Evolutionary conservation across 2,329 filamentous ascomycete genomes (phyloP).

Genomic region (Xylaria sp.): DNA sequence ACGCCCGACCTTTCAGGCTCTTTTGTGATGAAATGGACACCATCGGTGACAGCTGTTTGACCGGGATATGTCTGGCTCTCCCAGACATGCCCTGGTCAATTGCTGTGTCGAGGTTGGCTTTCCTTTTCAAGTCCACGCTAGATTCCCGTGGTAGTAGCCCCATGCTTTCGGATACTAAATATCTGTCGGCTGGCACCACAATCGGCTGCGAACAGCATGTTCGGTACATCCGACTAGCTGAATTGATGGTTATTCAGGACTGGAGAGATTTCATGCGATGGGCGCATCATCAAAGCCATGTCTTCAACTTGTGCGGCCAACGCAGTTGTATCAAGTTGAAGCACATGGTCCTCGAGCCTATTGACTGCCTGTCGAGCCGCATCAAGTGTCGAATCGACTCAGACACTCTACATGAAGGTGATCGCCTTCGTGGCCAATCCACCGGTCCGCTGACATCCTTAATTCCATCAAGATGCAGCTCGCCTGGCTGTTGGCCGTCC

Average conservation of each 20-base stretch:
- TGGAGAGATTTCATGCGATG: slow-evolving; percentile 33
- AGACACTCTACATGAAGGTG: not conserved
- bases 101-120: slow-evolving; percentile 29
- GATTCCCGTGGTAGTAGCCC: not conserved
- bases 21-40: slow-evolving; percentile 33
- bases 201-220: slow-evolving; percentile 22
- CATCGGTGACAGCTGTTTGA: slow-evolving; percentile 26
- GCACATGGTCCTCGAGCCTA: slow-evolving; percentile 30
- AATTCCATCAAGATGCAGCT: slow-evolving; percentile 3
- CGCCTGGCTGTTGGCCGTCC: slow-evolving; percentile 24
- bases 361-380: slow-evolving; percentile 26
- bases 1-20: slow-evolving; percentile 18
- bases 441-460: not conserved
- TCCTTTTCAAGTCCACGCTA: slow-evolving; percentile 19
- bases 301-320: slow-evolving; percentile 29
- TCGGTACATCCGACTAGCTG: slow-evolving; percentile 22
- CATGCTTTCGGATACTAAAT: not conserved
- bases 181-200: slow-evolving; percentile 16
- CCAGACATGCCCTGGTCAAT: slow-evolving; percentile 33
- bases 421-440: not conserved
- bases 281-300: slow-evolving; percentile 28
- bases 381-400: slow-evolving; percentile 15
- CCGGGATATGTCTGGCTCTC: slow-evolving; percentile 29
- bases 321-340: slow-evolving; percentile 28
- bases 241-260: slow-evolving; percentile 27